These are phyloP conservation scores for Trametes villosa DNA, from an alignment of 768 basidiomycete genomes.

Conservation along the genomic window DNA sequence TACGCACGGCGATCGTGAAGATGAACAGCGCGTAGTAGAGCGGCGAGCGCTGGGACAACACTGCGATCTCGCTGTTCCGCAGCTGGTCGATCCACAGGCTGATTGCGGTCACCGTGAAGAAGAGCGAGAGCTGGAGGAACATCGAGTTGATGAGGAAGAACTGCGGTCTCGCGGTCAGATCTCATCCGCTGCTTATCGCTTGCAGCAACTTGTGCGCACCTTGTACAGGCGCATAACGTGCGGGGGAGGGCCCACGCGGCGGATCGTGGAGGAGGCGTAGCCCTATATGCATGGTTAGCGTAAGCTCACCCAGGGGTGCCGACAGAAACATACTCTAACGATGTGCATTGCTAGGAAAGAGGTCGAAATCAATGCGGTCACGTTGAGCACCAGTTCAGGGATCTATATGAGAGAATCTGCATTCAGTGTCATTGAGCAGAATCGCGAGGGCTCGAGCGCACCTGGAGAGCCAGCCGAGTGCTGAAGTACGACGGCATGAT, in stretches of 20 bases:
- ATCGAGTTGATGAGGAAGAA: constrained; percentile 59
- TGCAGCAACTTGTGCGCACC: constrained; percentile 33
- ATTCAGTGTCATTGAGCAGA: neutral
- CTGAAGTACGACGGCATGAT: constrained; percentile 51
- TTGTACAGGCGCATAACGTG: constrained; percentile 55
- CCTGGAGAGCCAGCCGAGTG: constrained; percentile 47
- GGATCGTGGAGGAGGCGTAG: constrained; percentile 53
- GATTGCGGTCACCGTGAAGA: constrained; percentile 53
- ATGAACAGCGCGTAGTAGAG: constrained; percentile 53
- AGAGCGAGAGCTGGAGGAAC: constrained; percentile 57
- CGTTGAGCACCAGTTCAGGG: constrained; percentile 51
- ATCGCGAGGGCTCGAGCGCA: constrained; percentile 28
- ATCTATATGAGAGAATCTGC: constrained; percentile 40
- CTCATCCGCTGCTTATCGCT: neutral
- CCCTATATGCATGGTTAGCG: constrained; percentile 32
- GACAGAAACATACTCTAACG: constrained; percentile 38
- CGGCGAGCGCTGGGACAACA: constrained; percentile 45
- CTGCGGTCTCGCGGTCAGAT: constrained; percentile 33
- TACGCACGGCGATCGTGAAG: constrained; percentile 47
- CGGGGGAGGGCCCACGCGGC: constrained; percentile 55
- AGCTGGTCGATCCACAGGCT: constrained; percentile 63
- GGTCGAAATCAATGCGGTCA: constrained; percentile 47
- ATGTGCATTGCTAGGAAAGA: constrained; percentile 50
- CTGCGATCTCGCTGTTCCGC: constrained; percentile 47
- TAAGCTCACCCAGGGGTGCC: neutral